A percentile compares a stretch with the other conserved stretches of the same genome.
Conservation (phyloP, 139 green algal genomes). For the Closterium sp. region DNA sequence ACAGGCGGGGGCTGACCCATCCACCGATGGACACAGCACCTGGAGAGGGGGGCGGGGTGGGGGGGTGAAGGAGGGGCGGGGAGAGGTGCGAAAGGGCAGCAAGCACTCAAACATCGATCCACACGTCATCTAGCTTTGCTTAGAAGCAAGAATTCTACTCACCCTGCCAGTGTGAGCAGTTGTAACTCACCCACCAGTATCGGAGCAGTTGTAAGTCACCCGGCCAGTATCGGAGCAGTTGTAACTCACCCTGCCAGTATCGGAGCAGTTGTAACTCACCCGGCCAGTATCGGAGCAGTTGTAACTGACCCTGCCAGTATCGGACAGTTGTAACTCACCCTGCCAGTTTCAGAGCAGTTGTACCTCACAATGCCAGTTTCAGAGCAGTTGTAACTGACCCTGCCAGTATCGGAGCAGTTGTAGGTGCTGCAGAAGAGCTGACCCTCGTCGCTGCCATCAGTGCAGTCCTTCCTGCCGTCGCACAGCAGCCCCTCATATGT, state of each 20-base stretch:
- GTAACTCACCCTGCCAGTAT: background rate
- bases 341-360: too few species aligned
- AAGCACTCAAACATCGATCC: background rate
- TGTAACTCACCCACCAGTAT: too few species aligned
- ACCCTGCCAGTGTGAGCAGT: too few species aligned
- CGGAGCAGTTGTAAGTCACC: background rate
- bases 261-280: too few species aligned
- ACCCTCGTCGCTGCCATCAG: background rate
- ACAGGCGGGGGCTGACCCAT: background rate
- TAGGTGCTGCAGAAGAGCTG: constrained; percentile 10
- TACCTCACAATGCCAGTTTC: background rate
- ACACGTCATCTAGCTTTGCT: background rate
- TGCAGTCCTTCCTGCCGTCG: background rate
- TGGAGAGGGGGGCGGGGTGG: background rate
- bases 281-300: too few species aligned
- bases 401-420: background rate
- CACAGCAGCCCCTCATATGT: background rate
- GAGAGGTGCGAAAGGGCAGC: background rate
- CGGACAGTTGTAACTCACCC: background rate
- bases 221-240: too few species aligned
- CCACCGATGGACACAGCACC: background rate
- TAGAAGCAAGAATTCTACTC: background rate
- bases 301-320: too few species aligned
- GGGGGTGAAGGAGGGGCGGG: background rate
- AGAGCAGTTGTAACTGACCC: too few species aligned